Base-by-base conservation (phyloP, 345 rosid species). In the Camelina neglecta region DNA sequence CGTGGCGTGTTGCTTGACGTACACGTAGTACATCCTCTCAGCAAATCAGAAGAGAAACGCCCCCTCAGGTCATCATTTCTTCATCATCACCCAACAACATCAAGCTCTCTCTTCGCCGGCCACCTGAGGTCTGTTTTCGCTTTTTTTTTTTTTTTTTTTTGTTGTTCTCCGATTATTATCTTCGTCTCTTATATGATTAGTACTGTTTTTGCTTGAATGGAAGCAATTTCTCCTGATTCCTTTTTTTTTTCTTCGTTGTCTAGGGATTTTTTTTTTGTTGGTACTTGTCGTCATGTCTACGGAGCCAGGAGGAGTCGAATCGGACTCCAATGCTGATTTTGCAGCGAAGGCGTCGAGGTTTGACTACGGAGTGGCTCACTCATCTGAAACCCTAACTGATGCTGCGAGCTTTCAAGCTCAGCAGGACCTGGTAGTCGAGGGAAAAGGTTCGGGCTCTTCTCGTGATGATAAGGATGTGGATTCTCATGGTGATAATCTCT, bases 321-420 rank as follows among this genome's bases (percentile, higher is more conserved):
- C 86, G 18, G 83, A 81, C 58, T 71, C 80, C n/a, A 85, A 80
- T 26, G 84, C 79, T 23, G 68, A 61, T 72, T 18, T 45, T 8
- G 8, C 44, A 0, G 10, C 5, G 12, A 62, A 38, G 41, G 69
- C 39, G 53, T 51, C 47, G 60, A 72, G 38, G 26, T 23, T 36
- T 13, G 36, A 36, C 7, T 21, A 11, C 35, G 44, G 66, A 31
- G 8, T 13, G 2, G 47, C 51, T 50, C 62, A 47, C 9, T 18
- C 10, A 58, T 70, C 47, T 59, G 57, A 70, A 45, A 70, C 74
- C 74, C 66, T 59, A 69, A 23, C 73, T 69, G 73, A 26, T 55
- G 10, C 21, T 5, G 4, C 24, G 13, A 42, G 38, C 21, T 63
- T 39, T 42, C 53, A 26, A 64, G 55, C 39, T 26, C 65, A 38